These are phyloP conservation scores for Tuber borchii DNA, from an alignment of 495 filamentous ascomycete genomes.

Conservation along the genomic window DNA sequence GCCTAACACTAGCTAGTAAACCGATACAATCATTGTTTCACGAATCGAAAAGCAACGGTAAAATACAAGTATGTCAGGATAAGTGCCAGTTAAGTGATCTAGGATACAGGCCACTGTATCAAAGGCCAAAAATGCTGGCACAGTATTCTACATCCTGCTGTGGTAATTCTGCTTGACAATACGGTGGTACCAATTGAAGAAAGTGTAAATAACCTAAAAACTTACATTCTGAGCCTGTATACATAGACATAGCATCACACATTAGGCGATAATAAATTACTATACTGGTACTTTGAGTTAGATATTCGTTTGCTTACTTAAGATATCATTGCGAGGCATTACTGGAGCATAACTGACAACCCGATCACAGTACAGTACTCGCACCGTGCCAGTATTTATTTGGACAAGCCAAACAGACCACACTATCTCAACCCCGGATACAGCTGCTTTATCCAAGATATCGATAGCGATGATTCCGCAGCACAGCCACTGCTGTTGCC, in stretches of 20 bases:
- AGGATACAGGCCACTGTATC: neutral
- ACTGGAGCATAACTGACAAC: neutral
- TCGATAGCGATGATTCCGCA: neutral
- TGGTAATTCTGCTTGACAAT: neutral
- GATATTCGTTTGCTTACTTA: neutral
- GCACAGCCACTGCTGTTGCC: neutral
- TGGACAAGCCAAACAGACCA: neutral
- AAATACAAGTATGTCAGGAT: neutral
- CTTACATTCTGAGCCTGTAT: neutral
- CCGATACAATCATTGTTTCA: neutral
- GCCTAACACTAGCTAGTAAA: neutral
- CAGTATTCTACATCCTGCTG: neutral
- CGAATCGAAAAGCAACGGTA: neutral
- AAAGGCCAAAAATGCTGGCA: neutral
- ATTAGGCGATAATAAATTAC: neutral
- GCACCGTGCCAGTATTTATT: neutral
- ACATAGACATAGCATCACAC: neutral
- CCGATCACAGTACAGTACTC: neutral
- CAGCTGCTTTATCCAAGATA: neutral
- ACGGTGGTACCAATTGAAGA: neutral
- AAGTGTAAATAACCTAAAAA: neutral
- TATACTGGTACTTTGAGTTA: neutral
- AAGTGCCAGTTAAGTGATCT: neutral
- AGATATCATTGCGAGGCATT: neutral
- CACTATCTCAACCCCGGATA: neutral